These are phyloP conservation scores for Wakefieldia striispora DNA, from an alignment of 768 basidiomycete species.

Conservation along the genomic window DNA sequence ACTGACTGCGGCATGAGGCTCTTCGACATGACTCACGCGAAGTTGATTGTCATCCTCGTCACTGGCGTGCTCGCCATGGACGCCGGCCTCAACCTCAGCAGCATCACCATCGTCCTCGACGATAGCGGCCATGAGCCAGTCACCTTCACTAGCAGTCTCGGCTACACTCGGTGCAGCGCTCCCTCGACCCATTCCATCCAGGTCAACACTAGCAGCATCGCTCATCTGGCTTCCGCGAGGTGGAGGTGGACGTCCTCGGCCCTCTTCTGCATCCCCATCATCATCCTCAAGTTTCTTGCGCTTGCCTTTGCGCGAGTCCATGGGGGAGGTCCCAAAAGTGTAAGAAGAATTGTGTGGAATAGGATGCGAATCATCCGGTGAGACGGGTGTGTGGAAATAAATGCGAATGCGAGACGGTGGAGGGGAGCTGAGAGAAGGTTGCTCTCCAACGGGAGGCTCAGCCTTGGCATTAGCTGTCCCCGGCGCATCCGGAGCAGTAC, in stretches of 20 bases:
- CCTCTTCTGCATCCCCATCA: conserved; percentile 76
- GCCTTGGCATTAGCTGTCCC: conserved; percentile 32
- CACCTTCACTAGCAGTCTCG: conserved; percentile 65
- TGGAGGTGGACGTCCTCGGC: conserved; percentile 65
- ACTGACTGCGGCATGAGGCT: conserved; percentile 36
- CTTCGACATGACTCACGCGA: conserved; percentile 41
- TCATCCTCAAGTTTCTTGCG: conserved; percentile 89
- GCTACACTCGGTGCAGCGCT: conserved; percentile 70
- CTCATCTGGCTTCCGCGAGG: conserved; percentile 40
- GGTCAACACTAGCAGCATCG: conserved; percentile 57
- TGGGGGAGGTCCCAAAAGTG: conserved; percentile 39
- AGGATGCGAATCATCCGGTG: conserved; percentile 75
- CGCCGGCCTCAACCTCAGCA: conserved; percentile 56
- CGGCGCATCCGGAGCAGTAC: conserved; percentile 26
- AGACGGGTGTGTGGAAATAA: conserved; percentile 89
- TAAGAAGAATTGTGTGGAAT: conserved; percentile 60
- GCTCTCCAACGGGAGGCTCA: conserved; percentile 27
- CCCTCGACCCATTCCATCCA: conserved; percentile 52
- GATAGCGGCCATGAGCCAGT: conserved; percentile 90
- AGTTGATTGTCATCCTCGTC: conserved; percentile 47
- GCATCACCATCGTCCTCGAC: conserved; percentile 65
- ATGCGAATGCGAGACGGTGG: conserved; percentile 83
- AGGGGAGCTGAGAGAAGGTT: conserved; percentile 37
- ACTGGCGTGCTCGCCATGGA: conserved; percentile 43
- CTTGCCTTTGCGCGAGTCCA: conserved; percentile 74